These are phyloP conservation scores for Penicillium sp. DNA, from an alignment of 2,329 filamentous ascomycete genomes.

Conservation along the genomic window DNA sequence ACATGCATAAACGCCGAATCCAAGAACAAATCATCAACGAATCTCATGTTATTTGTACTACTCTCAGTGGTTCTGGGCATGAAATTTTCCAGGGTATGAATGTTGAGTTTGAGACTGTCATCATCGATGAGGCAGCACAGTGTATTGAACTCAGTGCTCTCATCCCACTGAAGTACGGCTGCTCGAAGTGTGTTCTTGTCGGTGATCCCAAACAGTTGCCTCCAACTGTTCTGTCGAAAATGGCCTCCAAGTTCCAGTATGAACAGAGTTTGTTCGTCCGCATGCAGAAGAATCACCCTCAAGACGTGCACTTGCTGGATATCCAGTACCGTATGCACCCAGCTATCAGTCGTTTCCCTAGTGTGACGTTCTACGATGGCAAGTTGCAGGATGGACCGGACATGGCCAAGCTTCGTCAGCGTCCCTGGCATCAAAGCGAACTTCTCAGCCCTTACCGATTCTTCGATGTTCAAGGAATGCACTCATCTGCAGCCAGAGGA, in stretches of 20 bases:
- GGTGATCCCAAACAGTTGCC: constrained; percentile 97
- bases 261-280: constrained; percentile 97
- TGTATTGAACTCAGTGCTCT: constrained; percentile 95
- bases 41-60: constrained; percentile 91
- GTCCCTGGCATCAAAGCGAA: constrained; percentile 80
- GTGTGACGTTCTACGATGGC: constrained; percentile 86
- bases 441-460: constrained; percentile 92
- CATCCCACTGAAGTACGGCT: constrained; percentile 96
- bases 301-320: constrained; percentile 90
- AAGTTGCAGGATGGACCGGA: constrained; percentile 78
- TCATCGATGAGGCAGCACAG: constrained; percentile 97
- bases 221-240: constrained; percentile 91
- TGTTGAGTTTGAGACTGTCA: constrained; percentile 96
- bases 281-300: constrained; percentile 89
- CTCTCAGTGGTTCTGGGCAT: constrained; percentile 90
- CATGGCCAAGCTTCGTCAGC: constrained; percentile 72
- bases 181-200: constrained; percentile 92
- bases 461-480: constrained; percentile 90
- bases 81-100: constrained; percentile 95
- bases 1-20: constrained; percentile 76
- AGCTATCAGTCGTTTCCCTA: constrained; percentile 89
- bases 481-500: constrained; percentile 74
- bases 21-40: constrained; percentile 90
- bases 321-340: constrained; percentile 99
- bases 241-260: constrained; percentile 88